Evolutionary conservation across 805 yeast genomes (phyloP).

Genomic region (Lachancea meyersii): DNA sequence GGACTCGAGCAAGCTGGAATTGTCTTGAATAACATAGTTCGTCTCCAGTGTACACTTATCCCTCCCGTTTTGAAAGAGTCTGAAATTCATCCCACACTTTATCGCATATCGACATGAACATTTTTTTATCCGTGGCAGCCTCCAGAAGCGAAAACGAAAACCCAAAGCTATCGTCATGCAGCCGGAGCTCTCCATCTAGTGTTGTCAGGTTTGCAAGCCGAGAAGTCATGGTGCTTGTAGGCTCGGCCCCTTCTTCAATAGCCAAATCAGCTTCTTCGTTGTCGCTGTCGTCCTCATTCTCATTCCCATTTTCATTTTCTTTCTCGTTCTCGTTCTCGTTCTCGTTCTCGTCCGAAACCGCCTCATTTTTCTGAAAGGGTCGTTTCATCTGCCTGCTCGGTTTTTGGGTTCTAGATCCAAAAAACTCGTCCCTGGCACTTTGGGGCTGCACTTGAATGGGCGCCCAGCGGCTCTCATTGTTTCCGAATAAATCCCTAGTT

Average conservation of each 20-base stretch:
- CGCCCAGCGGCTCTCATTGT: conserved; percentile 9
- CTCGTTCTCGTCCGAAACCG: too few relatives aligned
- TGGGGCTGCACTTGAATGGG: conserved; percentile 11
- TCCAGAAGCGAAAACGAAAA: conserved; percentile 22
- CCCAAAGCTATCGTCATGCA: conserved; percentile 23
- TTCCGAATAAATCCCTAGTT: conserved; percentile 9
- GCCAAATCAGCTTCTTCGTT: conserved; percentile 25
- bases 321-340: neutral
- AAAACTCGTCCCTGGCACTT: conserved; percentile 10
- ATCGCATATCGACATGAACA: conserved; percentile 31
- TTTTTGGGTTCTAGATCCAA: neutral
- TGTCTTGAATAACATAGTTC: too few relatives aligned
- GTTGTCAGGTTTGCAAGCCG: neutral
- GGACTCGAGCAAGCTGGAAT: too few relatives aligned
- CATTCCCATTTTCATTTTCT: neutral
- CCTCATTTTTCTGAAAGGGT: too few relatives aligned
- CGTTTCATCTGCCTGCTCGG: neutral
- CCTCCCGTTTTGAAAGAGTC: conserved; percentile 6
- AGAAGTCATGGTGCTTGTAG: conserved; percentile 1
- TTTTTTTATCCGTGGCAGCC: conserved; percentile 25
- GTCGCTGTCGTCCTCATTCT: conserved; percentile 10
- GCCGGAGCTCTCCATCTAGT: conserved; percentile 25
- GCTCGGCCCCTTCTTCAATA: conserved; percentile 23
- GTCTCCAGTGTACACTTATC: too few relatives aligned
- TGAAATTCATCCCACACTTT: conserved; percentile 31